Conservation (phyloP, 2,329 filamentous ascomycete species). For the Penicillium digitatum region DNA sequence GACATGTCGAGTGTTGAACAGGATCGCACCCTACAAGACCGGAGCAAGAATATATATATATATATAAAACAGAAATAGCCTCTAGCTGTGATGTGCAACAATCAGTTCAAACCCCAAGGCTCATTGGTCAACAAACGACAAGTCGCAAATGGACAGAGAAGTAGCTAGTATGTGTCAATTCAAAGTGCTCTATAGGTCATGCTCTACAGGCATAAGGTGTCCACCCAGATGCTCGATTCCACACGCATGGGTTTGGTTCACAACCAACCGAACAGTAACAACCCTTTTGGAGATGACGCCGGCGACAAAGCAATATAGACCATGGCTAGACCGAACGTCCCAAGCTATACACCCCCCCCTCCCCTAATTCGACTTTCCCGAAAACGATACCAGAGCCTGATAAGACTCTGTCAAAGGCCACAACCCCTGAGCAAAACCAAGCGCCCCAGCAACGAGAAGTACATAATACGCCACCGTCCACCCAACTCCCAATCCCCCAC, state of each 20-base stretch:
- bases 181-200: background rate
- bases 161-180: background rate
- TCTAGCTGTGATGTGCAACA: background rate
- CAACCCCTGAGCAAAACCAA: slow-evolving; percentile 66
- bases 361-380: slow-evolving; percentile 3
- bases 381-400: slow-evolving; percentile 36
- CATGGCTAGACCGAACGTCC: background rate
- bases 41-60: background rate
- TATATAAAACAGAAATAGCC: background rate
- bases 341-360: background rate
- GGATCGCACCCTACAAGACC: too few relatives aligned
- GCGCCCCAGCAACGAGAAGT: slow-evolving; percentile 67
- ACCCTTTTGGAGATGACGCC: background rate
- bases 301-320: background rate
- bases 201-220: background rate
- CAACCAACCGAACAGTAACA: background rate
- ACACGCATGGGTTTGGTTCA: background rate
- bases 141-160: background rate
- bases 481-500: slow-evolving; percentile 38
- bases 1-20: too few relatives aligned
- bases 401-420: slow-evolving; percentile 65
- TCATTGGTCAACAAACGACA: background rate
- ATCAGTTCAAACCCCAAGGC: background rate
- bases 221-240: background rate
- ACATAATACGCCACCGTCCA: slow-evolving; percentile 81